Percentiles rank a stretch among this genome's conserved stretches.
These are phyloP conservation scores for Nakazawaea molendinolei DNA, from an alignment of 805 yeast species.

Conservation along the genomic window DNA sequence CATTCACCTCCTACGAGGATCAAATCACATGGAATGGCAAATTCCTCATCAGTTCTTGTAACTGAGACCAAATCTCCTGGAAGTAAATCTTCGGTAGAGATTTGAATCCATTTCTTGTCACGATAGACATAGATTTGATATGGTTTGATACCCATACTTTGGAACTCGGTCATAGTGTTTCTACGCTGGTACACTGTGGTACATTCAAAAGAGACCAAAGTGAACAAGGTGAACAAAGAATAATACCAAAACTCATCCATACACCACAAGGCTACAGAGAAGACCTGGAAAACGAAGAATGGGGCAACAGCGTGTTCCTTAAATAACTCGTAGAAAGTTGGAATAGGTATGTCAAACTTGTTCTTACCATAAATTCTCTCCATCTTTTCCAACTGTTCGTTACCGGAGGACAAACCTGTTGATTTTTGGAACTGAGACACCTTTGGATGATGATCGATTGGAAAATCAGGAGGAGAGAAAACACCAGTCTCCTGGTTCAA, in stretches of 20 bases:
- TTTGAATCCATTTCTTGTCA: slow-evolving; percentile 58
- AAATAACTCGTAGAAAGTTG: slow-evolving; percentile 84
- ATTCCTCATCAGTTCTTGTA: slow-evolving; percentile 82
- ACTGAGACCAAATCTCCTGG: slow-evolving; percentile 92
- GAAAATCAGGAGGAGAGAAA: slow-evolving; percentile 80
- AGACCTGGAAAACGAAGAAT: slow-evolving; percentile 91
- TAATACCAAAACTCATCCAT: slow-evolving; percentile 97
- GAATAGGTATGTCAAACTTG: slow-evolving; percentile 91
- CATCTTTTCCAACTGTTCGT: slow-evolving; percentile 27
- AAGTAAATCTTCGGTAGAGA: slow-evolving; percentile 67
- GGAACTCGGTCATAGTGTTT: slow-evolving; percentile 89
- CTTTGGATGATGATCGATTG: slow-evolving; percentile 53
- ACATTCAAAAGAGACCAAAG: slow-evolving; percentile 89
- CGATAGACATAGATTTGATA: slow-evolving; percentile 71
- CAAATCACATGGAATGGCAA: slow-evolving; percentile 92
- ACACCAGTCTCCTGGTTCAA: slow-evolving; percentile 44
- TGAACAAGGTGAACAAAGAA: slow-evolving; percentile 83
- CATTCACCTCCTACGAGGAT: slow-evolving; percentile 83
- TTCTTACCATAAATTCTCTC: slow-evolving; percentile 72
- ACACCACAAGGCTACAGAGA: slow-evolving; percentile 92
- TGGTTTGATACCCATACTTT: slow-evolving; percentile 96
- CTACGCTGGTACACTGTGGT: slow-evolving; percentile 95
- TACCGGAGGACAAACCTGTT: slow-evolving; percentile 24
- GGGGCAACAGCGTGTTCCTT: slow-evolving; percentile 98
- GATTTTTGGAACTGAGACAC: slow-evolving; percentile 48